These are phyloP conservation scores for Chrysanthemum seticuspe DNA, from an alignment of 129 eudicot genomes.

Conservation along the genomic window DNA sequence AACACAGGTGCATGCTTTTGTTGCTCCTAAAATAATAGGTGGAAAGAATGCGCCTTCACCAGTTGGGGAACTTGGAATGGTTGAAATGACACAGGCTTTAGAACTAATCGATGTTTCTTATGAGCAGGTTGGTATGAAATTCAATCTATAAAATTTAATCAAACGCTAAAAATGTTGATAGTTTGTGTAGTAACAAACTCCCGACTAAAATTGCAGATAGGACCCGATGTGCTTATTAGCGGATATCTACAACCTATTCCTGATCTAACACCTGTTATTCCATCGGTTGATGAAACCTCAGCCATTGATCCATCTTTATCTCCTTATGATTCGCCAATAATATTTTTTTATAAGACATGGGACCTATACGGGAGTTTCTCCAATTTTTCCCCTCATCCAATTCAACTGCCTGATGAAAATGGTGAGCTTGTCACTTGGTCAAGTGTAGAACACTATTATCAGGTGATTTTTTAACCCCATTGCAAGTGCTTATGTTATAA, in stretches of 20 bases:
- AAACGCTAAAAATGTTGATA: not conserved
- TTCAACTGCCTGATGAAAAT: constrained; percentile 64
- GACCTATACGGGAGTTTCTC: constrained; percentile 95
- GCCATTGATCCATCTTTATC: constrained; percentile 87
- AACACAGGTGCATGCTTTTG: constrained; percentile 86
- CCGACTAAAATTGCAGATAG: constrained; percentile 56
- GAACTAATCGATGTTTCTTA: constrained; percentile 76
- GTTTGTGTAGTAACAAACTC: no score
- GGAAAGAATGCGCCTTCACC: constrained; percentile 97
- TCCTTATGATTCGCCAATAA: constrained; percentile 74
- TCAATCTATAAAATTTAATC: not conserved
- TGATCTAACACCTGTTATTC: constrained; percentile 76
- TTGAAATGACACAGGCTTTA: constrained; percentile 97
- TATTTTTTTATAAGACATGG: constrained; percentile 95
- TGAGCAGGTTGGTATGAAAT: constrained; percentile 69
- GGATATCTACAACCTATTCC: constrained; percentile 98
- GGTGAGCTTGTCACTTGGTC: constrained; percentile 73
- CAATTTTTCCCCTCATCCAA: constrained; percentile 91
- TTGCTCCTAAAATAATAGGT: constrained; percentile 98
- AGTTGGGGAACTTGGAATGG: constrained; percentile 99
- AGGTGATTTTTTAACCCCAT: constrained; percentile 40
- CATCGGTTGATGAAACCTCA: constrained; percentile 76
- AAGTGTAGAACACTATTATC: constrained; percentile 97
- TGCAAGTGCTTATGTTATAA: constrained; percentile 5
- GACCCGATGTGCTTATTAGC: constrained; percentile 93